These are phyloP conservation scores for Ophiorrhiza pumila DNA, from an alignment of 257 asterid species.

Conservation along the genomic window DNA sequence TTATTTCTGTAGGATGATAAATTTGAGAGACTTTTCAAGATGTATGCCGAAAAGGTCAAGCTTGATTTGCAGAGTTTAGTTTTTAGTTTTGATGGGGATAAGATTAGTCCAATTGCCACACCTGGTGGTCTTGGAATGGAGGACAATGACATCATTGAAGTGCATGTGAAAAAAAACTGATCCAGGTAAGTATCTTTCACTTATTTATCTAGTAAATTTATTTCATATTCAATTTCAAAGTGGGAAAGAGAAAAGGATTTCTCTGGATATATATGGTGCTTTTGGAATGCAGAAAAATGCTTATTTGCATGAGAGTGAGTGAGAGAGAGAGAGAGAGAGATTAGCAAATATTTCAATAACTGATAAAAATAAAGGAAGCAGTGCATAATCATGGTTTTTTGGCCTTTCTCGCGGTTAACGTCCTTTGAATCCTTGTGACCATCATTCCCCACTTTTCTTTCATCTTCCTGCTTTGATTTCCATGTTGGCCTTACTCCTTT, in stretches of 20 bases:
- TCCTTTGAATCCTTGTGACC: not conserved
- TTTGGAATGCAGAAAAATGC: not conserved
- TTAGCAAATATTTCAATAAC: not conserved
- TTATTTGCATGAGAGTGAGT: not conserved
- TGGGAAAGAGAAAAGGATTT: not conserved
- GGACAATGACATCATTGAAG: constrained; percentile 84
- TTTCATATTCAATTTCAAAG: not conserved
- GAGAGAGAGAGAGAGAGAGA: not conserved
- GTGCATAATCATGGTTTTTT: not conserved
- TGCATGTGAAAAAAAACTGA: constrained; percentile 55
- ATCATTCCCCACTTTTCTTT: not conserved
- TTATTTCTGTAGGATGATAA: constrained; percentile 61
- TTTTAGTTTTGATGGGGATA: constrained; percentile 81
- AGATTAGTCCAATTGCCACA: constrained; percentile 51
- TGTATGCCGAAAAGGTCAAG: constrained; percentile 61
- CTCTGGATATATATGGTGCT: not conserved
- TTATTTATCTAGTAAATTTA: not conserved
- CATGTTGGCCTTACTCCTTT: not conserved
- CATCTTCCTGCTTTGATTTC: not conserved
- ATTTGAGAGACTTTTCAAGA: constrained; percentile 74
- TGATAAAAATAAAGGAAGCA: not conserved
- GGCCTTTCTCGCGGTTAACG: not conserved
- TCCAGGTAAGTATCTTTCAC: constrained; percentile 25
- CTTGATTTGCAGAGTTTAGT: constrained; percentile 51
- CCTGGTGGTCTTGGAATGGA: constrained; percentile 83